phyloP scores from a whole-genome alignment of 306 rosid genomes.

The Quercus rubra region DNA sequence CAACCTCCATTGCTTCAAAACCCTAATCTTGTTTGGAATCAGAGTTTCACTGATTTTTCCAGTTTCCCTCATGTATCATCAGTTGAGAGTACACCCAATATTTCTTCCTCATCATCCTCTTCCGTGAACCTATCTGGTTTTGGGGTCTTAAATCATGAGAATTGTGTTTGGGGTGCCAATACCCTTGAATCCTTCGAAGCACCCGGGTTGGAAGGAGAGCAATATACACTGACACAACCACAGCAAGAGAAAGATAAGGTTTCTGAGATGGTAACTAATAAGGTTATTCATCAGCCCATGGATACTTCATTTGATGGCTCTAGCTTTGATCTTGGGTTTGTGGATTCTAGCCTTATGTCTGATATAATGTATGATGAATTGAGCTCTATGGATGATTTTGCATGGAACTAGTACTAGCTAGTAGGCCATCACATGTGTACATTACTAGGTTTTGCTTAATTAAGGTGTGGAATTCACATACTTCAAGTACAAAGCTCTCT shows the following conservation, averaged over 20 bases:
- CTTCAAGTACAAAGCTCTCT: neutral
- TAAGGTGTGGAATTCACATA: neutral
- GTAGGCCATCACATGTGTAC: neutral
- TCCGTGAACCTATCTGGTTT: conserved; percentile 10
- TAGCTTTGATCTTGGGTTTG: conserved; percentile 56
- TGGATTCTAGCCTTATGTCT: conserved; percentile 51
- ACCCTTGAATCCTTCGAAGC: conserved; percentile 25
- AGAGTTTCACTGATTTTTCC: conserved; percentile 9
- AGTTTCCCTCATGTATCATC: conserved; percentile 13
- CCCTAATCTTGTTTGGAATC: conserved; percentile 3
- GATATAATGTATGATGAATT: conserved; percentile 47
- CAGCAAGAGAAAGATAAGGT: conserved; percentile 30
- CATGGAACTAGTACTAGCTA: conserved; percentile 56
- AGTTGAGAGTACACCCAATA: conserved; percentile 13
- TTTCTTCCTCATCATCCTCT: conserved; percentile 32
- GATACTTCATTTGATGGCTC: conserved; percentile 30
- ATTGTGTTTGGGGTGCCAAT: conserved; percentile 24
- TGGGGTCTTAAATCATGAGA: conserved; percentile 27
- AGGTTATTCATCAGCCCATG: conserved; percentile 10
- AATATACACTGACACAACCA: neutral
- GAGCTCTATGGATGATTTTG: conserved; percentile 47
- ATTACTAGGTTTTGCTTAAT: neutral
- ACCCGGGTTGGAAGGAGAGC: conserved; percentile 12
- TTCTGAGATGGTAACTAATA: conserved; percentile 19
- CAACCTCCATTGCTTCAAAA: conserved; percentile 4